These are phyloP conservation scores for Pezicula radicicola DNA, from an alignment of 2,329 filamentous ascomycete species.

Conservation along the genomic window DNA sequence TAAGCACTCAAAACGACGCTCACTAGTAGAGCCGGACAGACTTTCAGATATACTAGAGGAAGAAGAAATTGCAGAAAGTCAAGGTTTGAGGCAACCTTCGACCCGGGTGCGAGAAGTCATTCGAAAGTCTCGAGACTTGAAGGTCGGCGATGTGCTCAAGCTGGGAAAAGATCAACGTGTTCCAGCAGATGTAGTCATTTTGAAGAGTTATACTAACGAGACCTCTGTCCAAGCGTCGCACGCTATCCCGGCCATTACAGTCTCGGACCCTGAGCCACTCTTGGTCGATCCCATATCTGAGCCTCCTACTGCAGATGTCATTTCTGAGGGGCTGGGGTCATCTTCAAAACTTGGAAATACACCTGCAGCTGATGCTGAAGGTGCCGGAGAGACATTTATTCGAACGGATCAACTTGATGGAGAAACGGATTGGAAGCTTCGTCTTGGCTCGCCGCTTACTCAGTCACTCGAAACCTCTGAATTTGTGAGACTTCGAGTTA, in stretches of 20 bases:
- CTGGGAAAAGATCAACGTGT: constrained; percentile 89
- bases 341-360: constrained; percentile 22
- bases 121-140: constrained; percentile 83
- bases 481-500: constrained; percentile 67
- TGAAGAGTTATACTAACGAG: constrained; percentile 74
- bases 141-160: constrained; percentile 93
- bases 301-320: constrained; percentile 15
- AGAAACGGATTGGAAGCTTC: constrained; percentile 97
- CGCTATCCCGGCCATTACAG: constrained; percentile 5
- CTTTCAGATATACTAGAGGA: constrained; percentile 69
- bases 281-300: constrained; percentile 28
- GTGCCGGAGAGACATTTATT: constrained; percentile 84
- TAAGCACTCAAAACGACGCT: constrained; percentile 34
- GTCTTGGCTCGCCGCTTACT: constrained; percentile 80
- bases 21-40: constrained; percentile 36
- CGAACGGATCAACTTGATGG: constrained; percentile 95
- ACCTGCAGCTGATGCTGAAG: constrained; percentile 24
- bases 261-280: constrained; percentile 14
- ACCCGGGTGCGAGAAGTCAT: constrained; percentile 63
- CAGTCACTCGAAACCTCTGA: constrained; percentile 74
- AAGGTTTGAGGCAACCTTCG: constrained; percentile 35
- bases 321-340: constrained; percentile 17
- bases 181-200: constrained; percentile 88
- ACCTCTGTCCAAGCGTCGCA: constrained; percentile 24
- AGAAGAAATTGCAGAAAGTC: constrained; percentile 50